These are phyloP conservation scores for Aspergillus ostianus DNA, from an alignment of 495 filamentous ascomycete species.

Conservation along the genomic window DNA sequence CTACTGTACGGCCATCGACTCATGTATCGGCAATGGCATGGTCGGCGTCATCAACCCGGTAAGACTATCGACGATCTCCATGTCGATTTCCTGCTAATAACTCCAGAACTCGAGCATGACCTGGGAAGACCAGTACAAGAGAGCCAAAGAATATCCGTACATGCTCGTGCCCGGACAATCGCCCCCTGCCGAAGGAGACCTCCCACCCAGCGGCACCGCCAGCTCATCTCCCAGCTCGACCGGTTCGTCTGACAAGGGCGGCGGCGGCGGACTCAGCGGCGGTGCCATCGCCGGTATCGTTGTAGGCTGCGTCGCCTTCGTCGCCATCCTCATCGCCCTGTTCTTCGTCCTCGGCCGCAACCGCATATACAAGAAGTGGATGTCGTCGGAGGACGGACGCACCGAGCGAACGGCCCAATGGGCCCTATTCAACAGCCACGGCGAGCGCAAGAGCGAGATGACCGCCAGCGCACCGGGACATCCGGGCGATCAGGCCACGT, in stretches of 20 bases:
- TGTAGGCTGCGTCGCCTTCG: slow-evolving; percentile 31
- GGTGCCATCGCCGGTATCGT: slow-evolving; percentile 42
- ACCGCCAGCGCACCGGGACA: slow-evolving; percentile 1
- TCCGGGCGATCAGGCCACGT: slow-evolving; percentile 10
- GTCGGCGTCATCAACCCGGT: slow-evolving; percentile 44
- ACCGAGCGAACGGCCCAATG: slow-evolving; percentile 33
- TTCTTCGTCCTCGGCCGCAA: slow-evolving; percentile 44
- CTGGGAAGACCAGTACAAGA: slow-evolving; percentile 32
- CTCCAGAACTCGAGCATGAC: slow-evolving; percentile 33
- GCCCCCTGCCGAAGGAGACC: slow-evolving; percentile 34
- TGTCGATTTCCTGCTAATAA: not conserved
- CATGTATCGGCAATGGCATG: slow-evolving; percentile 42
- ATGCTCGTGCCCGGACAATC: slow-evolving; percentile 42
- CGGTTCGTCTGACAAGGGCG: not conserved
- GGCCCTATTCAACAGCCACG: slow-evolving; percentile 26
- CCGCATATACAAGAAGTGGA: slow-evolving; percentile 36
- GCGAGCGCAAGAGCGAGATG: slow-evolving; percentile 15
- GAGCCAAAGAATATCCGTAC: slow-evolving; percentile 32
- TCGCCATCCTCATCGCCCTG: slow-evolving; percentile 32
- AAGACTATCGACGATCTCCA: slow-evolving; percentile 3
- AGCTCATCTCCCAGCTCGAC: slow-evolving; percentile 11
- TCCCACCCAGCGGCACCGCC: slow-evolving; percentile 10
- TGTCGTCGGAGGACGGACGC: slow-evolving; percentile 32
- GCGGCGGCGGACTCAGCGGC: slow-evolving; percentile 18
- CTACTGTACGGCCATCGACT: slow-evolving; percentile 42